Evolutionary conservation across 106 monocot species (phyloP), one percentile per base, ranked within the genome.

Genomic region (Agapanthus africanus): DNA sequence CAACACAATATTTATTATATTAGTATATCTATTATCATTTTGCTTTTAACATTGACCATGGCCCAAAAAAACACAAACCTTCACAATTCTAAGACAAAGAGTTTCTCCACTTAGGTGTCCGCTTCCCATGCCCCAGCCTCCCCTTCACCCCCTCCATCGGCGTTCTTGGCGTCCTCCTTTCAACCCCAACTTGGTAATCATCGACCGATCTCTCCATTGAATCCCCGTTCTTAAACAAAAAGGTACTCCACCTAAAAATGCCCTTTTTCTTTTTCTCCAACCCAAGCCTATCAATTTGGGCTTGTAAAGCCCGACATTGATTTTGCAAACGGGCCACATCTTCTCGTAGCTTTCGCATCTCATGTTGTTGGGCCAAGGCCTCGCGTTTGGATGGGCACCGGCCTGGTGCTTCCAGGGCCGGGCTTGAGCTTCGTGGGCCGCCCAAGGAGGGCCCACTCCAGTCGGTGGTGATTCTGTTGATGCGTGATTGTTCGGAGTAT

Each of bases 371-470:
- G 10, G 76, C 77, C 19, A 84, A 34, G 10, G 78, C 76, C 73
- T 87, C 86, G 5, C 93, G 56, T 70, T 82, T 86, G 34, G 93
- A 93, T 11, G 82, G 84, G 60, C 83, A 84, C 10, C 93, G 79
- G 10, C 73, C 76, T 1, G 93, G 65, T 0, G 65, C 73, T 11
- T 91, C 91, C 0, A 87, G 33, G 18, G 63, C 70, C 34, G 57
- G 71, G 61, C 47, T 78, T n/a, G 88, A 85, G 73, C 93, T 86
- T 19, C 83, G 62, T 6, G 74, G 49, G 5, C 81, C 80, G 28
- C 51, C 66, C 57, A 89, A 81, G 2, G 93, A 80, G 9, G 74
- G 73, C 18, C 78, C 80, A 59, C 80, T 76, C 78, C 75, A 85
- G 15, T 88, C 88, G 21, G 63, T 26, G n/a, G n/a, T n/a, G 3